phyloP scores from a whole-genome alignment of 2,329 filamentous ascomycete genomes.

The Diplocarpon mali region DNA sequence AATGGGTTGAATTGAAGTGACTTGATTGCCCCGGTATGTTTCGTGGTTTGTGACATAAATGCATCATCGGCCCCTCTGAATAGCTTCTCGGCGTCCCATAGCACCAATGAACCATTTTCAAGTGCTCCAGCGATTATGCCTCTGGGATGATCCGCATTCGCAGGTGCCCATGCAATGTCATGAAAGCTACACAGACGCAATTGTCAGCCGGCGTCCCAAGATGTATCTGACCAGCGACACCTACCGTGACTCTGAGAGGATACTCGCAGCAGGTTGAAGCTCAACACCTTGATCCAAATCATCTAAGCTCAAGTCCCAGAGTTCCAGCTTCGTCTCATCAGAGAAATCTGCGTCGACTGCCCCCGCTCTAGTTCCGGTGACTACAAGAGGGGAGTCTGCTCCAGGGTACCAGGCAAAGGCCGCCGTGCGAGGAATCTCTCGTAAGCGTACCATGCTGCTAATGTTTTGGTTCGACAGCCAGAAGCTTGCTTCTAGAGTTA shows the following conservation, averaged over 20 bases:
- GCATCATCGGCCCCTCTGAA: constrained; percentile 52
- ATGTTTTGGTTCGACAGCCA: constrained; percentile 9
- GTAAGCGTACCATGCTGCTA: constrained; percentile 74
- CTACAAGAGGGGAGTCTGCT: constrained; percentile 66
- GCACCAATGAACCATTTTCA: constrained; percentile 84
- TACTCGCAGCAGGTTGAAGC: constrained; percentile 72
- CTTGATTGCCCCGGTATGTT: constrained; percentile 89
- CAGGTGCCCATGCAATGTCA: constrained; percentile 87
- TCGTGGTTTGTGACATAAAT: constrained; percentile 75
- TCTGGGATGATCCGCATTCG: constrained; percentile 64
- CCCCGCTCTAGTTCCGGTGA: constrained; percentile 87
- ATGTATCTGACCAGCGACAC: constrained; percentile 6
- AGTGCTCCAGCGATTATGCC: constrained; percentile 92
- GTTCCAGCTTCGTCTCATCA: constrained; percentile 88
- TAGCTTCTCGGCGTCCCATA: constrained; percentile 79
- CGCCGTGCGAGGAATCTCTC: constrained; percentile 93
- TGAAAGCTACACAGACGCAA: constrained; percentile 60
- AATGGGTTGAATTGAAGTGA: constrained; percentile 93
- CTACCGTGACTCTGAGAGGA: constrained; percentile 84
- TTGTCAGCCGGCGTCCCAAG: constrained; percentile 6
- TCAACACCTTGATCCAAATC: constrained; percentile 65
- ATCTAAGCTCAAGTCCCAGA: constrained; percentile 88
- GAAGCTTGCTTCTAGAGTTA: constrained; percentile 7
- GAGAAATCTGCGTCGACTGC: constrained; percentile 97
- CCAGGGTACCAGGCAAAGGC: constrained; percentile 94